A percentile compares a stretch with the other conserved stretches of the same genome.
These are phyloP conservation scores for Ilex asprella DNA, from an alignment of 257 asterid genomes.

Conservation along the genomic window DNA sequence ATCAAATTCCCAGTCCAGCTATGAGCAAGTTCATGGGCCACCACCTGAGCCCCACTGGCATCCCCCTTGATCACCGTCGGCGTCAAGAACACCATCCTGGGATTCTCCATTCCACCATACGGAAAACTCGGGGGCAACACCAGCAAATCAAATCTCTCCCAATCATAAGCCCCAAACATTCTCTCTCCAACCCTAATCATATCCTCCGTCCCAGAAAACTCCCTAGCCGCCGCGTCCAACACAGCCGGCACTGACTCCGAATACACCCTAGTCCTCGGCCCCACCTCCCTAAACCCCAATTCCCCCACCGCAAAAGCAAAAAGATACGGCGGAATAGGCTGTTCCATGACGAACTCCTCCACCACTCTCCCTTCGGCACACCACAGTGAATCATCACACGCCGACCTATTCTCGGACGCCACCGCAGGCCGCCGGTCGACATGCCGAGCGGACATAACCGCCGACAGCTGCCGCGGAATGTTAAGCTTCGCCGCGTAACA, in stretches of 20 bases:
- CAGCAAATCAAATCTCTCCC: conserved; percentile 96
- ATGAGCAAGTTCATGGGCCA: conserved; percentile 98
- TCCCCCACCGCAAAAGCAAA: conserved; percentile 96
- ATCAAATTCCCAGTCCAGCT: conserved; percentile 98
- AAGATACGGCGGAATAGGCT: conserved; percentile 79
- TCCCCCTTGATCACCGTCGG: conserved; percentile 95
- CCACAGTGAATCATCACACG: conserved; percentile 73
- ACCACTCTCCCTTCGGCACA: conserved; percentile 75
- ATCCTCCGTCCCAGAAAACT: conserved; percentile 87
- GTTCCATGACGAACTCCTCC: conserved; percentile 92
- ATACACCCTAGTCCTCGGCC: conserved; percentile 81
- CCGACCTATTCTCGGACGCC: conserved; percentile 37
- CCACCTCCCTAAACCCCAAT: conserved; percentile 79
- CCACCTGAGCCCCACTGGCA: conserved; percentile 76
- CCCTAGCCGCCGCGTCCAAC: conserved; percentile 71
- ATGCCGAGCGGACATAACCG: conserved; percentile 80
- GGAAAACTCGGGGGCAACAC: conserved; percentile 98
- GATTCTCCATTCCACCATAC: conserved; percentile 96
- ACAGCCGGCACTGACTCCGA: conserved; percentile 50
- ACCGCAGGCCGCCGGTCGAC: conserved; percentile 48
- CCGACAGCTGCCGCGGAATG: conserved; percentile 57
- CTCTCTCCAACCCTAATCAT: conserved; percentile 84
- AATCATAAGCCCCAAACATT: conserved; percentile 82
- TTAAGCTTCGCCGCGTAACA: conserved; percentile 59
- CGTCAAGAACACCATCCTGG: conserved; percentile 87